phyloP scores from a whole-genome alignment of 2,329 filamentous ascomycete genomes.

The Sporothrix pseudoabietina region DNA sequence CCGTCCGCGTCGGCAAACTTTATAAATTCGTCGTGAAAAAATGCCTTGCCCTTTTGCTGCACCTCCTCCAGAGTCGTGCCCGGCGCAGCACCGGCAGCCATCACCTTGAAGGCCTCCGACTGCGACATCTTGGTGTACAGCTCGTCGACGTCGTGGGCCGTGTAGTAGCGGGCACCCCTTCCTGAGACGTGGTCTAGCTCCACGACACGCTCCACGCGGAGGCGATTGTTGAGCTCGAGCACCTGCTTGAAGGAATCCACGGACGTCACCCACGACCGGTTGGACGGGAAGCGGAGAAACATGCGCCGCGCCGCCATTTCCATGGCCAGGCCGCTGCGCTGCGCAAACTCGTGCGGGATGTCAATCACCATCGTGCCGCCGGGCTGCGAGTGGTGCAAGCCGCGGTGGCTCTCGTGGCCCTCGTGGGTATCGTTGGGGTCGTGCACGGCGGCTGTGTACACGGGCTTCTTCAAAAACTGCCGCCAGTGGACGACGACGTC shows the following conservation, averaged over 20 bases:
- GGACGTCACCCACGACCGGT: slow-evolving; percentile 39
- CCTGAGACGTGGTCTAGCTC: slow-evolving; percentile 39
- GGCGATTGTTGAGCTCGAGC: slow-evolving; percentile 38
- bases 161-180: slow-evolving; percentile 35
- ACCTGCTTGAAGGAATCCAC: slow-evolving; percentile 38
- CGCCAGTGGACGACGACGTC: slow-evolving; percentile 40
- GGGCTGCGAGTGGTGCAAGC: neutral
- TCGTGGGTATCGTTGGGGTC: neutral
- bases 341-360: slow-evolving; percentile 41
- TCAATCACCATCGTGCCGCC: slow-evolving; percentile 41
- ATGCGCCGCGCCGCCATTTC: slow-evolving; percentile 38
- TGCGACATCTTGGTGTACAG: slow-evolving; percentile 39
- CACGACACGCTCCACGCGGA: slow-evolving; percentile 38
- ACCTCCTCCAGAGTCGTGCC: slow-evolving; percentile 32
- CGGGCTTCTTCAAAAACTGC: slow-evolving; percentile 34
- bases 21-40: slow-evolving; percentile 42
- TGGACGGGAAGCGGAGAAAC: slow-evolving; percentile 38
- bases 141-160: slow-evolving; percentile 38
- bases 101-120: slow-evolving; percentile 30
- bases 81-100: neutral
- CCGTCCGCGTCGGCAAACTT: slow-evolving; percentile 38
- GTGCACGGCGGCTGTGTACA: slow-evolving; percentile 12
- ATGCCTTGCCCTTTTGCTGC: slow-evolving; percentile 35
- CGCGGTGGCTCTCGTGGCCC: neutral
- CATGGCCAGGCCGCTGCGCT: slow-evolving; percentile 37